Conservation (phyloP, 2,329 filamentous ascomycete genomes). For the Aspergillus udagawae region DNA sequence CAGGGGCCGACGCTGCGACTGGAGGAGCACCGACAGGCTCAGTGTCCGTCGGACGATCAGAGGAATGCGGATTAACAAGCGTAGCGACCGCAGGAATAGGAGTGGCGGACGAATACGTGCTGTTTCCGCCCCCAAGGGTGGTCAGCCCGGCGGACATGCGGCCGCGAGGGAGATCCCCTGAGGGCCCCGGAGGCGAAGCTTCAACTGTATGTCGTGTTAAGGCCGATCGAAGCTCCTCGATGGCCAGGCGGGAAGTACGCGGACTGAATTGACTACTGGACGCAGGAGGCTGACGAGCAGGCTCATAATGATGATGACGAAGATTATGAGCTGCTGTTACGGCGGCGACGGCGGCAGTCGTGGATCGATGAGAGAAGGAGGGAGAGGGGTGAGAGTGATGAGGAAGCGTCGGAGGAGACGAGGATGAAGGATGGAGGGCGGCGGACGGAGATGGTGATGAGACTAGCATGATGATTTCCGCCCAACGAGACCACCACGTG, state of each 20-base stretch:
- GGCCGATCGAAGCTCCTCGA: slow-evolving; percentile 40
- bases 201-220: slow-evolving; percentile 37
- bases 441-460: slow-evolving; percentile 41
- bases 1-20: slow-evolving; percentile 13
- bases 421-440: slow-evolving; percentile 31
- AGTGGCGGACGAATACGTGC: slow-evolving; percentile 16
- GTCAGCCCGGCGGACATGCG: slow-evolving; percentile 33
- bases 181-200: slow-evolving; percentile 27
- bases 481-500: slow-evolving; percentile 34
- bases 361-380: slow-evolving; percentile 12
- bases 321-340: slow-evolving; percentile 6
- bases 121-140: slow-evolving; percentile 30
- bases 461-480: slow-evolving; percentile 34
- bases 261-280: slow-evolving; percentile 26
- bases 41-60: slow-evolving; percentile 9
- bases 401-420: slow-evolving; percentile 18
- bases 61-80: slow-evolving; percentile 5
- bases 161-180: slow-evolving; percentile 32
- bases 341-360: slow-evolving; percentile 8
- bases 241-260: slow-evolving; percentile 33
- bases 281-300: slow-evolving; percentile 20
- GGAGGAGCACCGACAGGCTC: slow-evolving; percentile 12
- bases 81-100: slow-evolving; percentile 14
- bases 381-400: slow-evolving; percentile 14
- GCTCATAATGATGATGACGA: slow-evolving; percentile 28